A percentile compares a stretch with the other conserved stretches of the same genome.
These are phyloP conservation scores for Trifolium pratense DNA, from an alignment of 306 rosid genomes.

Conservation along the genomic window DNA sequence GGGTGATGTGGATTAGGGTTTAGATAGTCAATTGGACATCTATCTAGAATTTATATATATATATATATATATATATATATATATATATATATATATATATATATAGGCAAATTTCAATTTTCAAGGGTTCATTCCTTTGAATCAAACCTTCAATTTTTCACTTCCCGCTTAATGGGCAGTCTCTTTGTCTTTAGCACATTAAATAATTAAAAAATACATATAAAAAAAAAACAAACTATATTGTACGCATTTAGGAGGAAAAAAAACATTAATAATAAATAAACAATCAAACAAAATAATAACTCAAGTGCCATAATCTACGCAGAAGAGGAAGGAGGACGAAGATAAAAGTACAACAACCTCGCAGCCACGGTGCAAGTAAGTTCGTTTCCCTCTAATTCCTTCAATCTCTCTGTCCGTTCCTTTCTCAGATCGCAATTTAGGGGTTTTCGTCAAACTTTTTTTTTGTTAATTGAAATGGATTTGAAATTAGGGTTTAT, in stretches of 20 bases:
- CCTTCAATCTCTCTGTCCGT: neutral
- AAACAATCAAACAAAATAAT: neutral
- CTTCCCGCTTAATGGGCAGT: neutral
- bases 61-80: too few species aligned
- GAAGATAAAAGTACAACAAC: neutral
- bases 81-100: too few species aligned
- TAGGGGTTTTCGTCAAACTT: neutral
- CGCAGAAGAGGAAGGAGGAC: neutral
- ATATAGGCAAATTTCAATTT: neutral
- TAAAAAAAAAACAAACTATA: too few species aligned
- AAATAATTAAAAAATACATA: too few species aligned
- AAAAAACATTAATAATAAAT: too few species aligned
- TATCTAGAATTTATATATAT: too few species aligned
- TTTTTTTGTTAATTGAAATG: neutral
- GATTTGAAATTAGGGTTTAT: slow-evolving; percentile 4
- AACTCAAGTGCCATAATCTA: neutral
- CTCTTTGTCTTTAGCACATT: too few species aligned
- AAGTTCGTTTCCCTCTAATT: slow-evolving; percentile 21
- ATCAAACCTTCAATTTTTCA: neutral
- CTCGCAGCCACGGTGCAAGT: slow-evolving; percentile 22
- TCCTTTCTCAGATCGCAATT: neutral
- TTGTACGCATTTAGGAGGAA: too few species aligned
- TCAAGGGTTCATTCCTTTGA: neutral
- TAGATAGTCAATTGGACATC: too few species aligned
- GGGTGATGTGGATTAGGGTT: too few species aligned